Conservation (phyloP, 768 basidiomycete genomes). For the Tylopilus cervinicoccineus region DNA sequence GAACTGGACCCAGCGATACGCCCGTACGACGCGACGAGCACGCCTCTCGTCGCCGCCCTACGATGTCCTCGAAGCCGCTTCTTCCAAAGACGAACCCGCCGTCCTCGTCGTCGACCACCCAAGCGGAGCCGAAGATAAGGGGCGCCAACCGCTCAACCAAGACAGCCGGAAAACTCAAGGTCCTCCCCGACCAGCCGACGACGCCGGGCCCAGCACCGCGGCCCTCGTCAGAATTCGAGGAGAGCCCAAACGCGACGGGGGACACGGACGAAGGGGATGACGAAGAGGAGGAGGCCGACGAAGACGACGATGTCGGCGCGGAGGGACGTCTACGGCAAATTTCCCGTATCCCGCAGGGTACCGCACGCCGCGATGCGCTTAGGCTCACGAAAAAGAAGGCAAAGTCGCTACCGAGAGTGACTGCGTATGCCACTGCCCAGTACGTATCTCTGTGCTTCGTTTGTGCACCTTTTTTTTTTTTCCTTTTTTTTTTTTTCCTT, state of each 20-base stretch:
- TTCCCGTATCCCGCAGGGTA: conserved; percentile 89
- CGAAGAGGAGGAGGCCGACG: conserved; percentile 48
- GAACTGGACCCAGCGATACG: conserved; percentile 10
- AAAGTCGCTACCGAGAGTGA: conserved; percentile 87
- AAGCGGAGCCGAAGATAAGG: conserved; percentile 50
- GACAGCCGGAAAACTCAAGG: conserved; percentile 81
- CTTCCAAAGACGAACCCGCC: conserved; percentile 29
- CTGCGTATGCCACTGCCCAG: conserved; percentile 93
- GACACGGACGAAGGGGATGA: conserved; percentile 75
- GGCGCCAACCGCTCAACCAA: conserved; percentile 80
- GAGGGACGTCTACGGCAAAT: conserved; percentile 68
- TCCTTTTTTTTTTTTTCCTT: no score
- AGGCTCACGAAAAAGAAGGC: conserved; percentile 93
- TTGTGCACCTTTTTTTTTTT: no score
- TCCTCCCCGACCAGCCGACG: conserved; percentile 82
- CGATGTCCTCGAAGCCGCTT: conserved; percentile 30
- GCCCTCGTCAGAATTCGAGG: conserved; percentile 30
- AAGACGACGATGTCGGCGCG: conserved; percentile 49
- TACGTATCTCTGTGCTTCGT: no score
- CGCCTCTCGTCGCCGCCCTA: neutral
- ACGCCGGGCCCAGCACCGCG: conserved; percentile 32
- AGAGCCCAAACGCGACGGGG: conserved; percentile 46
- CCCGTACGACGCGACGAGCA: conserved; percentile 16
- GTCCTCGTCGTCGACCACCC: conserved; percentile 4
- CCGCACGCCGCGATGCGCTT: conserved; percentile 87